Evolutionary conservation across 1,139 yeast genomes (phyloP).

Genomic region (Yamadazyma aaseri): DNA sequence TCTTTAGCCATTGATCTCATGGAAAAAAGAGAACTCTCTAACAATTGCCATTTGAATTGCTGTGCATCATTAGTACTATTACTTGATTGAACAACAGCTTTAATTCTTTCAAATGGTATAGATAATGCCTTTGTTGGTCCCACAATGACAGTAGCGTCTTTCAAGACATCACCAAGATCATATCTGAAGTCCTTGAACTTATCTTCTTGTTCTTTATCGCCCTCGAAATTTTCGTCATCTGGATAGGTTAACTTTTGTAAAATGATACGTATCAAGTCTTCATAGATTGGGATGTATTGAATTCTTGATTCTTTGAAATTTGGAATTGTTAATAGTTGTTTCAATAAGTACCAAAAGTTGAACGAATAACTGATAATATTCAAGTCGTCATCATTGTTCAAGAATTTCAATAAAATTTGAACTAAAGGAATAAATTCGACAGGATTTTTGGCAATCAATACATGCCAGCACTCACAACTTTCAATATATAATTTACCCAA

Average conservation of each 20-base stretch:
- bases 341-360: conserved; percentile 85
- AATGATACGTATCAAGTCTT: conserved; percentile 63
- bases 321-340: conserved; percentile 66
- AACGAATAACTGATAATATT: conserved; percentile 90
- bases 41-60: conserved; percentile 67
- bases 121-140: conserved; percentile 71
- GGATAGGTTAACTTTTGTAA: conserved; percentile 80
- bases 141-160: conserved; percentile 89
- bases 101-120: conserved; percentile 58
- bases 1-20: conserved; percentile 95
- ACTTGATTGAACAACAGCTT: conserved; percentile 32
- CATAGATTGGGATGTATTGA: conserved; percentile 60
- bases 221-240: conserved; percentile 46
- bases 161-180: conserved; percentile 94
- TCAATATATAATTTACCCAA: conserved; percentile 80
- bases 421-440: conserved; percentile 66
- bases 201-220: conserved; percentile 82
- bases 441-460: conserved; percentile 75
- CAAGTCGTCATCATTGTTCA: conserved; percentile 70
- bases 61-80: conserved; percentile 21
- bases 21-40: conserved; percentile 89
- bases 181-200: conserved; percentile 91
- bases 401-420: conserved; percentile 64
- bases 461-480: conserved; percentile 97
- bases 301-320: conserved; percentile 60